phyloP scores from a whole-genome alignment of 352 stramenopile genomes.

The Saprolegnia diclina region DNA sequence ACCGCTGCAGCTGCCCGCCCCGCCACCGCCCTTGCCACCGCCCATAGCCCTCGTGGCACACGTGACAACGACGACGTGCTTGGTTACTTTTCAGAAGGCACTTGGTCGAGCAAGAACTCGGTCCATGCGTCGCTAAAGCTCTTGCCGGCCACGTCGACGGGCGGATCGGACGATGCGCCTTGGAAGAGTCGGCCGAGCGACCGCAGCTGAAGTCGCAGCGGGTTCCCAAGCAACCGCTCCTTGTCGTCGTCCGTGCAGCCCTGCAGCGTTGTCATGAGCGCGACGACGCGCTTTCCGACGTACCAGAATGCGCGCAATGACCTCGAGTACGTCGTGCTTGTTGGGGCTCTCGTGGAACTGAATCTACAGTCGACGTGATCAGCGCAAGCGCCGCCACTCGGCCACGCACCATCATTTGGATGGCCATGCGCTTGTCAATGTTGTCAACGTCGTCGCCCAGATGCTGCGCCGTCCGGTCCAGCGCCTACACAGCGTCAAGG shows the following conservation, averaged over 20 bases:
- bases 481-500: background rate
- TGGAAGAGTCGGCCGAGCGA: background rate
- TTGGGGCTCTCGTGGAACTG: constrained; percentile 22
- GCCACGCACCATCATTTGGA: constrained; percentile 22
- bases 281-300: background rate
- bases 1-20: background rate
- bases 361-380: background rate
- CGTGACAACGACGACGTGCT: background rate
- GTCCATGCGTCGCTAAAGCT: constrained; percentile 17
- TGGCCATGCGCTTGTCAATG: constrained; percentile 20
- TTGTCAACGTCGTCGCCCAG: constrained; percentile 2
- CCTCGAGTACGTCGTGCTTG: constrained; percentile 21
- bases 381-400: background rate
- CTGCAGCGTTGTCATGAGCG: background rate
- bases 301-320: constrained; percentile 22
- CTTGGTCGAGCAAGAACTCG: constrained; percentile 16
- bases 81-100: constrained; percentile 3
- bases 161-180: background rate
- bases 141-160: constrained; percentile 6
- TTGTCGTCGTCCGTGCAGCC: constrained; percentile 19
- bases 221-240: constrained; percentile 6
- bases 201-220: constrained; percentile 5
- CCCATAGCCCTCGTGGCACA: background rate
- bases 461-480: constrained; percentile 4
- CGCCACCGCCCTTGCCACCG: background rate